Evolutionary conservation across 306 rosid genomes (phyloP).

Genomic region (Lathyrus aphaca): DNA sequence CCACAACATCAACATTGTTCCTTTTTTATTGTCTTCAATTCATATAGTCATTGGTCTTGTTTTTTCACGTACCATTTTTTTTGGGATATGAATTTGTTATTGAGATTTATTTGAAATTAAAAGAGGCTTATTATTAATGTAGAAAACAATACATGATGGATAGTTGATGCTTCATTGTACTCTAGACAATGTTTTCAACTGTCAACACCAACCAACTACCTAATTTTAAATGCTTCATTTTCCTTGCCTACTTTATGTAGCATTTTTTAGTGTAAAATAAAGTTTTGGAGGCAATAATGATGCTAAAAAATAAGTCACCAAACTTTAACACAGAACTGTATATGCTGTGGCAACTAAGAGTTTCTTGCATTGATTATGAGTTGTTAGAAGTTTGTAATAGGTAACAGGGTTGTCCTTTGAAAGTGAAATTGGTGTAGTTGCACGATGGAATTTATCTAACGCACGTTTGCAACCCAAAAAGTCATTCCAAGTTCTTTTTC

Average conservation of each 20-base stretch:
- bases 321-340: not conserved
- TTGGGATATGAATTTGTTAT: constrained; percentile 38
- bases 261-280: not conserved
- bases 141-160: constrained; percentile 37
- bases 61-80: constrained; percentile 30
- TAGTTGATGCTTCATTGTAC: constrained; percentile 36
- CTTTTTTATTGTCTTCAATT: constrained; percentile 25
- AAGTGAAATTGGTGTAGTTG: too few species aligned
- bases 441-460: too few species aligned
- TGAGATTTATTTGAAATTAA: constrained; percentile 35
- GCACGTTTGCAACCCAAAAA: too few species aligned
- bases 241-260: not conserved
- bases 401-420: not conserved
- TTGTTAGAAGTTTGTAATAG: not conserved
- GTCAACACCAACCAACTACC: constrained; percentile 22
- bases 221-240: not conserved
- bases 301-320: not conserved
- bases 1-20: constrained; percentile 2
- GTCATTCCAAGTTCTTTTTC: not conserved
- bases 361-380: not conserved
- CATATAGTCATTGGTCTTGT: constrained; percentile 21
- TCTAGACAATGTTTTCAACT: constrained; percentile 5
- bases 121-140: constrained; percentile 42
- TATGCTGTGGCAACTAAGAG: not conserved
- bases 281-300: constrained; percentile 11